Conservation (phyloP, 768 basidiomycete species). For the Phylloporus arenicola region DNA sequence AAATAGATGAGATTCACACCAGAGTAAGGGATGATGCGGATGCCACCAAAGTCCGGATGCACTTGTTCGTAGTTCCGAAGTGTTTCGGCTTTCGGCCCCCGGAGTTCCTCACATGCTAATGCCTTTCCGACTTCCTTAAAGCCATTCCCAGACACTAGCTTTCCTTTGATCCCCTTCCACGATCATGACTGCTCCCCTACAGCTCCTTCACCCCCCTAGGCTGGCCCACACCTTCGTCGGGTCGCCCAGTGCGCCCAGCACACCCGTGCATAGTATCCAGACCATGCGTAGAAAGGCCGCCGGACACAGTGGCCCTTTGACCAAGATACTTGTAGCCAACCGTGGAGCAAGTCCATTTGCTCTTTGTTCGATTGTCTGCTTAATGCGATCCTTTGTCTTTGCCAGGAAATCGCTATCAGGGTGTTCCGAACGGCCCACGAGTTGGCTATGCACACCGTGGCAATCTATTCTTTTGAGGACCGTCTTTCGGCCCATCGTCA, state of each 20-base stretch:
- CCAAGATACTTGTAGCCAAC: constrained; percentile 90
- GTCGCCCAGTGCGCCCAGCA: constrained; percentile 74
- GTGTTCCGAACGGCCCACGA: constrained; percentile 99
- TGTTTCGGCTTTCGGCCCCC: not conserved
- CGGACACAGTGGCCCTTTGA: constrained; percentile 84
- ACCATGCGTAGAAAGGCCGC: constrained; percentile 88
- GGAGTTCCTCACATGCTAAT: not conserved
- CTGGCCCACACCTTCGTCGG: constrained; percentile 66
- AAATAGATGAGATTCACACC: not conserved
- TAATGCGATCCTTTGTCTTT: constrained; percentile 7
- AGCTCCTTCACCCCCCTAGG: constrained; percentile 63
- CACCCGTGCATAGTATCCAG: constrained; percentile 85
- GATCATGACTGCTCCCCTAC: constrained; percentile 27
- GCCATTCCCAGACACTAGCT: not conserved
- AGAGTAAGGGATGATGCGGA: constrained; percentile 20
- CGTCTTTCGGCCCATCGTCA: constrained; percentile 95
- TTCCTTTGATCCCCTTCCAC: constrained; percentile 10
- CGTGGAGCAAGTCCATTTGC: constrained; percentile 62
- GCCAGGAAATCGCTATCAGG: constrained; percentile 95
- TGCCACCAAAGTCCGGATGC: constrained; percentile 30
- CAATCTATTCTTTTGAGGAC: constrained; percentile 97
- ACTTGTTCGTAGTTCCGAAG: not conserved
- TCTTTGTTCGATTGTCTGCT: constrained; percentile 6
- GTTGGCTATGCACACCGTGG: constrained; percentile 97
- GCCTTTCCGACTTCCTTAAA: constrained; percentile 5